phyloP scores from a whole-genome alignment of 1,284 basidiomycete species.

The Marasmius sp. region DNA sequence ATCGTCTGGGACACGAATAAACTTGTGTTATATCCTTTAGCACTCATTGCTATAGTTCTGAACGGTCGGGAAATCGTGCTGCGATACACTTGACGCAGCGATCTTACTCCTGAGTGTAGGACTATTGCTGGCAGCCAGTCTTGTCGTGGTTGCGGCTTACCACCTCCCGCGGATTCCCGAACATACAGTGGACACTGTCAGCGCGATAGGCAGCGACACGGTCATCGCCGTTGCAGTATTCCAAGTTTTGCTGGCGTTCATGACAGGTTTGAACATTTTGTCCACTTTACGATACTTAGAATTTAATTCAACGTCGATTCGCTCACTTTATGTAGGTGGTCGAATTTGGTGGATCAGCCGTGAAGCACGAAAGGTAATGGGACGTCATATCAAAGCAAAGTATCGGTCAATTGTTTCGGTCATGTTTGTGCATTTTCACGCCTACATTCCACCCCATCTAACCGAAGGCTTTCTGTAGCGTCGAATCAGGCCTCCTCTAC shows the following conservation, averaged over 20 bases:
- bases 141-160: neutral
- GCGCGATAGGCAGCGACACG: neutral
- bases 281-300: neutral
- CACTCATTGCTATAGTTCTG: neutral
- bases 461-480: neutral
- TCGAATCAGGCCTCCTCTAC: neutral
- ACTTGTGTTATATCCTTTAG: neutral
- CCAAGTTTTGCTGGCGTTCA: neutral
- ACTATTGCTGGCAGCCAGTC: neutral
- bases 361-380: neutral
- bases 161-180: neutral
- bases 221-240: neutral
- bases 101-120: neutral
- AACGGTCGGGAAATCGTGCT: neutral
- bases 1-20: neutral
- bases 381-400: neutral
- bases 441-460: neutral
- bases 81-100: neutral
- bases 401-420: neutral
- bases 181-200: neutral
- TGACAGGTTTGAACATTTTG: neutral
- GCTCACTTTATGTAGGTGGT: neutral
- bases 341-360: neutral
- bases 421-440: neutral
- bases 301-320: neutral